phyloP scores from a whole-genome alignment of 352 stramenopile species.

The Phytophthora palmivora region DNA sequence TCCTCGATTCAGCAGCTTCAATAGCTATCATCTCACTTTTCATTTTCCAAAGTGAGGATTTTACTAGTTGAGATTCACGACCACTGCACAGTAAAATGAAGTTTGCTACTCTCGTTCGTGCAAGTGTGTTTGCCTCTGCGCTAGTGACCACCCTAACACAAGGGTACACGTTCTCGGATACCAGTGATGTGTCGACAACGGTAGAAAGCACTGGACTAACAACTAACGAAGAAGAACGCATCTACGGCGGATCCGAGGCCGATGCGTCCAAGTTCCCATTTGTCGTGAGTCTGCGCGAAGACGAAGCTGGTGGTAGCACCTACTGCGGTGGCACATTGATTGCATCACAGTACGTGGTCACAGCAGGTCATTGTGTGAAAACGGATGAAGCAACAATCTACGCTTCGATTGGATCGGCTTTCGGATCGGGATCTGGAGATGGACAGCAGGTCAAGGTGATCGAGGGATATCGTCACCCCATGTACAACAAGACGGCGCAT shows the following conservation, averaged over 20 bases:
- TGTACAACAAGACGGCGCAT: slow-evolving; percentile 25
- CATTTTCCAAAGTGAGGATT: slow-evolving; percentile 29
- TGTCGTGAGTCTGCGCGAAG: slow-evolving; percentile 54
- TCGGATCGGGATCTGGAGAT: slow-evolving; percentile 12
- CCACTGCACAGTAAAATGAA: slow-evolving; percentile 19
- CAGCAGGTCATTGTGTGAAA: slow-evolving; percentile 74
- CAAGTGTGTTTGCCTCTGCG: slow-evolving; percentile 26
- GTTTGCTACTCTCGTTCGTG: slow-evolving; percentile 21
- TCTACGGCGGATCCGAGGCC: slow-evolving; percentile 66
- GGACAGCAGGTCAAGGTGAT: slow-evolving; percentile 27
- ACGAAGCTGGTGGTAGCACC: slow-evolving; percentile 34
- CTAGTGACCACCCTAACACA: slow-evolving; percentile 23
- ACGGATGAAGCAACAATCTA: slow-evolving; percentile 39
- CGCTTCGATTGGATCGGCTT: slow-evolving; percentile 29
- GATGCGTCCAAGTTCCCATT: slow-evolving; percentile 58
- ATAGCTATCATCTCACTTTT: slow-evolving; percentile 16
- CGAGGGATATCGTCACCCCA: slow-evolving; percentile 19
- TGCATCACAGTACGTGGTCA: slow-evolving; percentile 64
- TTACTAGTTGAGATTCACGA: slow-evolving; percentile 13
- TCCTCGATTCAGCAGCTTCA: slow-evolving; percentile 12
- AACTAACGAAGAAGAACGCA: slow-evolving; percentile 53
- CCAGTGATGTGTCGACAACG: slow-evolving; percentile 19
- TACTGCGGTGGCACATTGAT: slow-evolving; percentile 74
- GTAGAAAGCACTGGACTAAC: slow-evolving; percentile 36
- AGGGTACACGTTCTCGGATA: slow-evolving; percentile 44